Evolutionary conservation across 1,284 basidiomycete genomes (phyloP).

Genomic region (Pseudozyma hubeiensis): DNA sequence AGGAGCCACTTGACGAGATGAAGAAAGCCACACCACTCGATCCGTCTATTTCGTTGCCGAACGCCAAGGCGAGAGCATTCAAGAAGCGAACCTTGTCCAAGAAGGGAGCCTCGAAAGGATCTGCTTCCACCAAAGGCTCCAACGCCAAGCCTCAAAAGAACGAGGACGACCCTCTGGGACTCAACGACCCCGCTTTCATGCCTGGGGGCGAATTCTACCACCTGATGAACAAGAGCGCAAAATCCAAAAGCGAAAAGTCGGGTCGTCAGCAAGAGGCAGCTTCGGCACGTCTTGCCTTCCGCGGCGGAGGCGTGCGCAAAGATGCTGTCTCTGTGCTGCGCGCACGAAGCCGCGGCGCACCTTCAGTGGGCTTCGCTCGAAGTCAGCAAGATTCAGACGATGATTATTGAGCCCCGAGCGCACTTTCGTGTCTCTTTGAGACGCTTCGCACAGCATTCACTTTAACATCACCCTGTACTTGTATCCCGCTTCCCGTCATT

Average conservation of each 20-base stretch:
- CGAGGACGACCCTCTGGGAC: slow-evolving; percentile 60
- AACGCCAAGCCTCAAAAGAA: slow-evolving; percentile 25
- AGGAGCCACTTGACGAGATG: slow-evolving; percentile 34
- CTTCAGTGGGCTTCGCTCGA: slow-evolving; percentile 43
- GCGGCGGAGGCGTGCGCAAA: slow-evolving; percentile 40
- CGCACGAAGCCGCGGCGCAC: slow-evolving; percentile 35
- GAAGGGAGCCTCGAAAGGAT: slow-evolving; percentile 8
- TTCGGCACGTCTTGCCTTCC: slow-evolving; percentile 31
- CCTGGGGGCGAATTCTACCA: slow-evolving; percentile 60
- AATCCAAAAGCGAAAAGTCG: slow-evolving; percentile 24
- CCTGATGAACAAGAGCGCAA: slow-evolving; percentile 34
- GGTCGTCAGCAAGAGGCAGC: slow-evolving; percentile 9
- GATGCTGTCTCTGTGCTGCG: slow-evolving; percentile 43
- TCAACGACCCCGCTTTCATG: slow-evolving; percentile 62
- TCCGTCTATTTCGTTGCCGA: slow-evolving; percentile 43
- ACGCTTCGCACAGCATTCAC: not conserved
- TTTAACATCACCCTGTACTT: slow-evolving; percentile 19
- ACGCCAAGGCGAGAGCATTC: slow-evolving; percentile 50
- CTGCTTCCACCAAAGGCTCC: slow-evolving; percentile 9
- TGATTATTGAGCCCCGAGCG: slow-evolving; percentile 7
- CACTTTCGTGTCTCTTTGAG: no score
- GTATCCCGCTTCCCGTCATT: slow-evolving; percentile 9
- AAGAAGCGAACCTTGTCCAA: slow-evolving; percentile 46
- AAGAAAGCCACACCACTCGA: slow-evolving; percentile 40
- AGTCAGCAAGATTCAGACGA: slow-evolving; percentile 40